phyloP scores from a whole-genome alignment of 1,139 yeast genomes.

The Sugiyamaella paludigena region DNA sequence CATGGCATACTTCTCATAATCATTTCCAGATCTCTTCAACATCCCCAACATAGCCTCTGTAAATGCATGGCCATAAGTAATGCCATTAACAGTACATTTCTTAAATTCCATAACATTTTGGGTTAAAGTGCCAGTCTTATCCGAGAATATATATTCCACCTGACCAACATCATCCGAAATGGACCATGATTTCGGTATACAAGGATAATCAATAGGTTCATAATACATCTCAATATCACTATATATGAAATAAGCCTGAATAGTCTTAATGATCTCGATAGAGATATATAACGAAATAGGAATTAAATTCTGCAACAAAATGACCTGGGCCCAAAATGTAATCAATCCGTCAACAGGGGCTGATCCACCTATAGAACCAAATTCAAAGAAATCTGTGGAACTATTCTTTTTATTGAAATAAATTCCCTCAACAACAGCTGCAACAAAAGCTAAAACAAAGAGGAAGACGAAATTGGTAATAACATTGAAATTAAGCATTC shows the following conservation, averaged over 20 bases:
- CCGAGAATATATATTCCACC: conserved; percentile 91
- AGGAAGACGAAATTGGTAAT: conserved; percentile 70
- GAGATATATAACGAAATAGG: conserved; percentile 92
- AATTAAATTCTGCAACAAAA: conserved; percentile 82
- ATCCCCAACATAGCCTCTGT: conserved; percentile 94
- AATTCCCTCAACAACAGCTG: conserved; percentile 81
- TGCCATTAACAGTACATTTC: conserved; percentile 84
- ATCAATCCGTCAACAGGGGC: conserved; percentile 79
- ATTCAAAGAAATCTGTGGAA: conserved; percentile 72
- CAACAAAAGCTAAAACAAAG: conserved; percentile 74
- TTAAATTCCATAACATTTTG: conserved; percentile 97
- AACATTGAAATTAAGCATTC: conserved; percentile 81
- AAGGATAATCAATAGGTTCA: conserved; percentile 81
- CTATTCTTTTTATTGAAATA: conserved; percentile 53
- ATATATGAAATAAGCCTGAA: conserved; percentile 87
- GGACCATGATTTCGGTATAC: conserved; percentile 95
- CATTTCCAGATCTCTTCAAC: conserved; percentile 79
- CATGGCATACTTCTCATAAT: conserved; percentile 49
- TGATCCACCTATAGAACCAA: conserved; percentile 56
- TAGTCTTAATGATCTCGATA: conserved; percentile 86
- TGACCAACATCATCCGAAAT: conserved; percentile 98
- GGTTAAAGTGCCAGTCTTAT: conserved; percentile 94
- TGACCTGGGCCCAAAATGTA: conserved; percentile 83
- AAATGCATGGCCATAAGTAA: conserved; percentile 85
- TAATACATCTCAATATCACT: conserved; percentile 86